Percentiles rank a stretch among this genome's conserved stretches.
Evolutionary conservation across 2,329 filamentous ascomycete genomes (phyloP).

Genomic region (Trichoderma sp.): DNA sequence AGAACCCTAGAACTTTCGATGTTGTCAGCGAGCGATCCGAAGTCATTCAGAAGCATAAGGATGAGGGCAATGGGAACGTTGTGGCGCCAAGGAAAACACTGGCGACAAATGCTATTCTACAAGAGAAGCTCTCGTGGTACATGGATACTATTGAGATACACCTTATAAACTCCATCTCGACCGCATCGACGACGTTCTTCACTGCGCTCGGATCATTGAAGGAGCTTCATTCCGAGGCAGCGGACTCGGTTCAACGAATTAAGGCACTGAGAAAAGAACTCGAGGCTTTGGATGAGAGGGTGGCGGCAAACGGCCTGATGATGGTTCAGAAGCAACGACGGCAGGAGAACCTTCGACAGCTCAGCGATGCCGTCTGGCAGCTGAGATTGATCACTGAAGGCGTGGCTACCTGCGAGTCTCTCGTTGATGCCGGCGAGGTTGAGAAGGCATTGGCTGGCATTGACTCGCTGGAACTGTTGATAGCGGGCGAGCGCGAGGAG

Average conservation of each 20-base stretch:
- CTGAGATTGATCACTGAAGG: conserved; percentile 76
- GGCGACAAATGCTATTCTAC: conserved; percentile 93
- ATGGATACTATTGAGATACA: conserved; percentile 99
- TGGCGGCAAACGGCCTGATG: conserved; percentile 81
- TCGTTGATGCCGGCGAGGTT: conserved; percentile 82
- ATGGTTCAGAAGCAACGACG: conserved; percentile 81
- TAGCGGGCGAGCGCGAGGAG: conserved; percentile 67
- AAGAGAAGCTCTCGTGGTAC: conserved; percentile 99
- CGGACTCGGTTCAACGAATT: conserved; percentile 86
- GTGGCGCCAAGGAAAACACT: conserved; percentile 75
- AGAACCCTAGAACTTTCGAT: conserved; percentile 95
- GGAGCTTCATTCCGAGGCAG: conserved; percentile 88
- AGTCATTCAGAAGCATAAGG: conserved; percentile 70
- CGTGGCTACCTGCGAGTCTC: conserved; percentile 73
- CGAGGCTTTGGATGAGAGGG: conserved; percentile 78
- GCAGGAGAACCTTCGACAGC: conserved; percentile 79
- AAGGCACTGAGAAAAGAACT: conserved; percentile 79
- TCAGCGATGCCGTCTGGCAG: conserved; percentile 82
- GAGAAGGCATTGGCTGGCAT: conserved; percentile 79
- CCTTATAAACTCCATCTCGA: conserved; percentile 92
- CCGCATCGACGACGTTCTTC: conserved; percentile 94
- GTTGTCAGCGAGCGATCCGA: conserved; percentile 95
- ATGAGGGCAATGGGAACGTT: conserved; percentile 58
- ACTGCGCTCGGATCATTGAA: conserved; percentile 87
- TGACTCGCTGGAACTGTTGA: conserved; percentile 75